Percentiles rank a stretch among this genome's conserved stretches.
Evolutionary conservation across 1,284 basidiomycete genomes (phyloP).

Genomic region (Somion occarium): DNA sequence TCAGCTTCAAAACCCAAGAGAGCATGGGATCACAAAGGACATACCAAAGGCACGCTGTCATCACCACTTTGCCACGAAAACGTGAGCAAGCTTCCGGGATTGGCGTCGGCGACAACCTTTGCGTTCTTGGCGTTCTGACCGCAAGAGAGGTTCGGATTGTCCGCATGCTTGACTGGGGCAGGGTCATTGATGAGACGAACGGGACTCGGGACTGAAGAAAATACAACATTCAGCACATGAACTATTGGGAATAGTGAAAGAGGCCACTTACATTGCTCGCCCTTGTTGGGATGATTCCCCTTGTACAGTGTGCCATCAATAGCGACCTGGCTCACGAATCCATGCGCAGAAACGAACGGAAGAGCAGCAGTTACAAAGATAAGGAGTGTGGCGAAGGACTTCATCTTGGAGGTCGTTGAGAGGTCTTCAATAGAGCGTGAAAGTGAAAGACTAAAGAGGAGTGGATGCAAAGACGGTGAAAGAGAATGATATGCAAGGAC

Average conservation of each 20-base stretch:
- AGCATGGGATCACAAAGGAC: not conserved
- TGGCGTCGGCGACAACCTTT: slow-evolving; percentile 30
- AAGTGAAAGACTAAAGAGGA: not conserved
- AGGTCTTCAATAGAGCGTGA: not conserved
- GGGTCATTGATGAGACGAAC: slow-evolving; percentile 26
- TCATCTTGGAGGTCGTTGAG: slow-evolving; percentile 12
- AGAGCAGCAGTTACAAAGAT: slow-evolving; percentile 18
- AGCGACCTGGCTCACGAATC: slow-evolving; percentile 46
- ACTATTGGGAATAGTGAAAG: slow-evolving; percentile 38
- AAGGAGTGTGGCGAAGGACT: slow-evolving; percentile 13
- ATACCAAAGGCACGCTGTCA: slow-evolving; percentile 20
- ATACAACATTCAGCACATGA: slow-evolving; percentile 35
- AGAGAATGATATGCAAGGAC: not conserved
- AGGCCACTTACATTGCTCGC: slow-evolving; percentile 7
- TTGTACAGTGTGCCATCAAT: slow-evolving; percentile 51
- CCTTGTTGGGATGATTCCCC: slow-evolving; percentile 47
- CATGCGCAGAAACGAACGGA: slow-evolving; percentile 48
- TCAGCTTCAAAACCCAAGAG: no score
- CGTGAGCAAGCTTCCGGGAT: slow-evolving; percentile 34
- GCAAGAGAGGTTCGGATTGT: slow-evolving; percentile 35
- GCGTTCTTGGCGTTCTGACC: slow-evolving; percentile 37
- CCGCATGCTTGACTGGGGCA: slow-evolving; percentile 37
- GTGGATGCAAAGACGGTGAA: not conserved
- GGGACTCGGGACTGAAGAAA: slow-evolving; percentile 14
- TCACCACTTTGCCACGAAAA: slow-evolving; percentile 56